A percentile compares a stretch with the other conserved stretches of the same genome.
These are phyloP conservation scores for Magnusiomyces clavatus DNA, from an alignment of 1,139 yeast genomes.

Conservation along the genomic window DNA sequence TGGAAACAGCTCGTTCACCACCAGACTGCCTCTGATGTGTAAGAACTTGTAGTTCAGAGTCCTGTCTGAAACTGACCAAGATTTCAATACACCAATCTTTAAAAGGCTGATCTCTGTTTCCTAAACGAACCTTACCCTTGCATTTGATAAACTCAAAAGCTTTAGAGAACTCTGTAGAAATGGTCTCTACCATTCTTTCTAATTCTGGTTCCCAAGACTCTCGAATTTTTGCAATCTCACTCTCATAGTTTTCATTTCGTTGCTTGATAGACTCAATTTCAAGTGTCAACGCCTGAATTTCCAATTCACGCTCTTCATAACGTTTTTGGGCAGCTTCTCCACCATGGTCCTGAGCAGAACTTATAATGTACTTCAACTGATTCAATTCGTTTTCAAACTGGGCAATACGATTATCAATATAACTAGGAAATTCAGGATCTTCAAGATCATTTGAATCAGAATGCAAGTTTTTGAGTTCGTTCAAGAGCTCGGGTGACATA, in stretches of 20 bases:
- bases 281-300: conserved; percentile 27
- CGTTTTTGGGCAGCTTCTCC: conserved; percentile 15
- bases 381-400: conserved; percentile 1
- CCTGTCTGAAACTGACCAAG: conserved; percentile 76
- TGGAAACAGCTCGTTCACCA: conserved; percentile 94
- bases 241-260: conserved; percentile 28
- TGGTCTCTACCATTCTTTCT: conserved; percentile 40
- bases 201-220: conserved; percentile 54
- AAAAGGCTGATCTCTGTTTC: conserved; percentile 42
- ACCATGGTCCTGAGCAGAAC: background rate
- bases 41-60: conserved; percentile 57
- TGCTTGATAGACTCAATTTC: conserved; percentile 27
- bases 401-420: too few species aligned
- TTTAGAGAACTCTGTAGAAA: conserved; percentile 55
- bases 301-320: conserved; percentile 23
- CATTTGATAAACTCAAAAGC: conserved; percentile 73
- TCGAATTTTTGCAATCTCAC: conserved; percentile 37
- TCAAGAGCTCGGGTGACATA: background rate
- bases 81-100: conserved; percentile 81
- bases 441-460: too few species aligned
- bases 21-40: conserved; percentile 92
- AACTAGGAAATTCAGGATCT: too few species aligned
- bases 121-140: conserved; percentile 68
- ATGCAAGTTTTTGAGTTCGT: conserved; percentile 24
- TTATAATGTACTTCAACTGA: background rate